phyloP scores from a whole-genome alignment of 192 early-diverging fungal species.

The Coemansia sp. region DNA sequence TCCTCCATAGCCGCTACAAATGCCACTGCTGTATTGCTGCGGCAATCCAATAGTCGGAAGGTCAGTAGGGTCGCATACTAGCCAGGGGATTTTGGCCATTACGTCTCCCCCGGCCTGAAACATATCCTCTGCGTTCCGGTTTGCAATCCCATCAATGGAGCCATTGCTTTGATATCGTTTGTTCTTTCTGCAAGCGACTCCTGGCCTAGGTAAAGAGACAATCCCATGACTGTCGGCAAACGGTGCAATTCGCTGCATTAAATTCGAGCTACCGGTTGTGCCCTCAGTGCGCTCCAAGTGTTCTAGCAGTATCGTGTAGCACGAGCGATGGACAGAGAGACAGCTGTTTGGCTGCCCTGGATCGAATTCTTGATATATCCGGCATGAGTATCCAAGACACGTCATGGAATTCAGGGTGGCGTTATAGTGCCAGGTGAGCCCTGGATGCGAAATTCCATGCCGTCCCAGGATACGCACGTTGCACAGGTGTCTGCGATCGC shows the following conservation, averaged over 20 bases:
- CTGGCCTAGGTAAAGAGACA: not conserved
- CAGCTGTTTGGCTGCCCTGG: constrained; percentile 20
- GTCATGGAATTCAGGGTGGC: constrained; percentile 37
- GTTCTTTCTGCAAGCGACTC: not conserved
- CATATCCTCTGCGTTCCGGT: not conserved
- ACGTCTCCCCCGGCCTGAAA: not conserved
- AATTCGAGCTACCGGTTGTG: not conserved
- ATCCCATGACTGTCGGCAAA: constrained; percentile 30
- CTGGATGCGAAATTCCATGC: constrained; percentile 51
- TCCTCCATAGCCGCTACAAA: not conserved
- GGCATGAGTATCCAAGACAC: constrained; percentile 43
- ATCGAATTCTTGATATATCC: constrained; percentile 34
- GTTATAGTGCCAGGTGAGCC: constrained; percentile 44
- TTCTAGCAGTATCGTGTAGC: constrained; percentile 38
- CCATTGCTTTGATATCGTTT: not conserved
- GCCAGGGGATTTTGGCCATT: constrained; percentile 13
- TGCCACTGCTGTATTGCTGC: not conserved
- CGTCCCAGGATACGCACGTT: constrained; percentile 39
- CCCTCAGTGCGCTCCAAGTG: constrained; percentile 40
- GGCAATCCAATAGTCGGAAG: constrained; percentile 14
- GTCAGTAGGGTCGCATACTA: constrained; percentile 52
- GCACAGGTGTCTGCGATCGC: constrained; percentile 41
- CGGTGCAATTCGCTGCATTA: constrained; percentile 31
- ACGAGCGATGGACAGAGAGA: constrained; percentile 47
- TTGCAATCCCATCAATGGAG: not conserved